Evolutionary conservation across 2,329 filamentous ascomycete genomes (phyloP).

Genomic region (Cladosporium sp.): DNA sequence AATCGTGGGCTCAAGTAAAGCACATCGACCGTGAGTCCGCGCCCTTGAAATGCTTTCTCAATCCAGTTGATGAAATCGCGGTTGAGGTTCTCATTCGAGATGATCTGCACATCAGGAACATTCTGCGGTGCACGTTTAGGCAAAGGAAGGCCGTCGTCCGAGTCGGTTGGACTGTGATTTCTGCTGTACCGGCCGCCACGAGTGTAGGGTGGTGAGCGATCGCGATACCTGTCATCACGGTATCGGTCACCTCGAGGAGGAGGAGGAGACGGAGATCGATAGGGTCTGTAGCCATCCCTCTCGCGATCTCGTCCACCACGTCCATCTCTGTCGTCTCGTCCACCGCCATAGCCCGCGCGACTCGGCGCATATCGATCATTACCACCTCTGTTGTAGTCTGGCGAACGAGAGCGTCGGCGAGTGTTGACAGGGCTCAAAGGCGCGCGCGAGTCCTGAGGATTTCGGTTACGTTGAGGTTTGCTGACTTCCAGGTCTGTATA

Average conservation of each 20-base stretch:
- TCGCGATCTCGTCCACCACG: conserved; percentile 21
- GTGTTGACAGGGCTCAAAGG: conserved; percentile 17
- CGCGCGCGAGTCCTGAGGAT: conserved; percentile 16
- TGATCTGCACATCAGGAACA: conserved; percentile 84
- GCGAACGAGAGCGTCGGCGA: conserved; percentile 54
- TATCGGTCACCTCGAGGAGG: conserved; percentile 2
- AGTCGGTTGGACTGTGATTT: conserved; percentile 54
- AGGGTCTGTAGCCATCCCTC: conserved; percentile 57
- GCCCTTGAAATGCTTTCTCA: conserved; percentile 67
- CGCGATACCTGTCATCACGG: conserved; percentile 31
- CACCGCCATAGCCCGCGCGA: conserved; percentile 35
- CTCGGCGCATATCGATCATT: conserved; percentile 15
- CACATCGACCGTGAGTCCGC: conserved; percentile 70
- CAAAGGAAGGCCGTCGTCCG: conserved; percentile 63
- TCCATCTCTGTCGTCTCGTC: conserved; percentile 43
- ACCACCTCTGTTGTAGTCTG: conserved; percentile 53
- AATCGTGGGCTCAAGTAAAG: conserved; percentile 76
- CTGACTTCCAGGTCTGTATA: conserved; percentile 78
- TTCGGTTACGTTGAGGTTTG: conserved; percentile 64
- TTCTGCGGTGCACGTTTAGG: conserved; percentile 69
- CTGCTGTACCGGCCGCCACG: conserved; percentile 33
- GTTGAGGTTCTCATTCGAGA: conserved; percentile 68
- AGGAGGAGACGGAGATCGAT: conserved; percentile 44
- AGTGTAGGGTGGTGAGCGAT: conserved; percentile 37
- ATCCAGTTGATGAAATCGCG: conserved; percentile 80